These are phyloP conservation scores for Pestalotiopsis sp. DNA, from an alignment of 2,329 filamentous ascomycete genomes.

Conservation along the genomic window DNA sequence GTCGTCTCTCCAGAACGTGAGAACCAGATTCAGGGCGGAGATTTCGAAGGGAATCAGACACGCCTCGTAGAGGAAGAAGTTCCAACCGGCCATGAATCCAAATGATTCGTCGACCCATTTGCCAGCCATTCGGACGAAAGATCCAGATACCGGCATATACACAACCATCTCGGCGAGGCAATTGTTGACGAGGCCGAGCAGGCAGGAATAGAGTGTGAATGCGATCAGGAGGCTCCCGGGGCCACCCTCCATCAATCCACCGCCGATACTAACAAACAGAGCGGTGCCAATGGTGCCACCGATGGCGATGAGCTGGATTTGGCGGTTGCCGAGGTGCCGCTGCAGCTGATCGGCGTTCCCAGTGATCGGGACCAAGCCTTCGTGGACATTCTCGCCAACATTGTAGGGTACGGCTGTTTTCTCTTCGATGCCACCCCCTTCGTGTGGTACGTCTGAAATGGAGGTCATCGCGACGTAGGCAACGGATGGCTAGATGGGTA, in stretches of 20 bases:
- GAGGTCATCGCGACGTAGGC: not conserved
- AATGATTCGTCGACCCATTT: constrained; percentile 68
- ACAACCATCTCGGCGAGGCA: constrained; percentile 66
- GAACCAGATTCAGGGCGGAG: constrained; percentile 40
- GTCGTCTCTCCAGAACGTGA: constrained; percentile 48
- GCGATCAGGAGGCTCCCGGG: constrained; percentile 56
- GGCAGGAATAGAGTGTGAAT: constrained; percentile 53
- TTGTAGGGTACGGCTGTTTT: not conserved
- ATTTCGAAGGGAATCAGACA: constrained; percentile 45
- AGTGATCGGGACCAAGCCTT: constrained; percentile 7
- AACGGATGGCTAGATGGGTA: not conserved
- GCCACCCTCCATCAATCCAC: constrained; percentile 48
- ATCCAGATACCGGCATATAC: constrained; percentile 64
- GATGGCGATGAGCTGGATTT: constrained; percentile 59
- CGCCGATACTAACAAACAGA: constrained; percentile 61
- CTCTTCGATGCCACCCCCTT: not conserved
- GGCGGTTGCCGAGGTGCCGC: constrained; percentile 18
- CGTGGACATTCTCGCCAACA: not conserved
- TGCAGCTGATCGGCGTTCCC: constrained; percentile 14
- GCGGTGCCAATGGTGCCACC: constrained; percentile 57
- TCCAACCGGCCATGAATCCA: constrained; percentile 56
- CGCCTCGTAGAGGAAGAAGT: constrained; percentile 45
- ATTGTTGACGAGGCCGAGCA: constrained; percentile 67
- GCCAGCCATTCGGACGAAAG: constrained; percentile 66
- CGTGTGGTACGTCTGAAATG: not conserved